Conservation (phyloP, 2,329 filamentous ascomycete genomes). For the Ceratocystis variospora region DNA sequence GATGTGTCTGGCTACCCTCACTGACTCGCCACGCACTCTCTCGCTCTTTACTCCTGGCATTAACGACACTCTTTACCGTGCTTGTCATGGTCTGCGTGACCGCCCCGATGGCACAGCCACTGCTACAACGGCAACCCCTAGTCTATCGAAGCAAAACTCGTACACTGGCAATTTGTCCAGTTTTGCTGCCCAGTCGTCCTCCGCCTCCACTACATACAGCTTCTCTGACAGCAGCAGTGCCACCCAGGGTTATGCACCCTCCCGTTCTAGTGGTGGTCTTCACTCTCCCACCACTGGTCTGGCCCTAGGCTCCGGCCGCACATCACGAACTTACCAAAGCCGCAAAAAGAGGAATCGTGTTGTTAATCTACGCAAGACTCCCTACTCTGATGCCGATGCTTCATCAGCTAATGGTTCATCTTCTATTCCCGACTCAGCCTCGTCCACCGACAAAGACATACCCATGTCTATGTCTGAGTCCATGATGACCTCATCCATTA, state of each 20-base stretch:
- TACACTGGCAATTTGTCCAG: slow-evolving; percentile 25
- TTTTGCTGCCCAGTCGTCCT: slow-evolving; percentile 23
- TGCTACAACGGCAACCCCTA: slow-evolving; percentile 29
- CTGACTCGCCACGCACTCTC: slow-evolving; percentile 76
- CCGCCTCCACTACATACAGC: slow-evolving; percentile 48
- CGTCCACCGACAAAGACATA: slow-evolving; percentile 23
- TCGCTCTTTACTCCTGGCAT: slow-evolving; percentile 89
- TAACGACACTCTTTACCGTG: slow-evolving; percentile 76
- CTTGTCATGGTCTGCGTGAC: slow-evolving; percentile 73
- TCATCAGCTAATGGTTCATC: slow-evolving; percentile 32
- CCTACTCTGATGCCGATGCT: slow-evolving; percentile 31
- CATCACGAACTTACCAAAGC: slow-evolving; percentile 45
- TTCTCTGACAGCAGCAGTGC: slow-evolving; percentile 59
- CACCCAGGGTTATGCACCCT: slow-evolving; percentile 45
- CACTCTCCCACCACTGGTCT: slow-evolving; percentile 34
- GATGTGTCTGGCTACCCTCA: slow-evolving; percentile 65
- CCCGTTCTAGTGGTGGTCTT: slow-evolving; percentile 30
- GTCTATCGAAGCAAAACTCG: slow-evolving; percentile 50
- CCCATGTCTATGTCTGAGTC: slow-evolving; percentile 52
- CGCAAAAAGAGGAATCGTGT: slow-evolving; percentile 75
- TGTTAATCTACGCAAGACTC: slow-evolving; percentile 60
- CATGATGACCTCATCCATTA: slow-evolving; percentile 40
- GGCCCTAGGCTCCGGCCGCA: slow-evolving; percentile 46
- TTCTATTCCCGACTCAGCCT: slow-evolving; percentile 23
- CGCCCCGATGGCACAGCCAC: slow-evolving; percentile 42